phyloP scores from a whole-genome alignment of 306 rosid genomes.

The Dryas drummondii region DNA sequence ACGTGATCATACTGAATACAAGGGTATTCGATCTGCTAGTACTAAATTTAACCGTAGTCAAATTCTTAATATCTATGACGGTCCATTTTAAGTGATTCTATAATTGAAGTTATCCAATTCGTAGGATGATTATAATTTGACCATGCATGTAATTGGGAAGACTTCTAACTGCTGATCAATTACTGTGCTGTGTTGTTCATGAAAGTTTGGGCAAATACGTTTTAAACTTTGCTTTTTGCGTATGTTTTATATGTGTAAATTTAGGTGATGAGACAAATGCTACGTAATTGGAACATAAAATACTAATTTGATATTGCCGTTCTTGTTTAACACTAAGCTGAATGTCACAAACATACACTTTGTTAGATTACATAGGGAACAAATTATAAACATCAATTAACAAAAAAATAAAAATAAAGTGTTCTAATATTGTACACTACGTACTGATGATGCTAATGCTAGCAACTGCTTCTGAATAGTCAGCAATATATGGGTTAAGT shows the following conservation, averaged over 20 bases:
- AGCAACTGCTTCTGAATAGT: neutral
- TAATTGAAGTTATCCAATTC: neutral
- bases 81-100: too few relatives aligned
- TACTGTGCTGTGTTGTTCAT: neutral
- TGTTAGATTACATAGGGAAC: slow-evolving; percentile 21
- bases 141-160: neutral
- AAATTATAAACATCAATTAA: neutral
- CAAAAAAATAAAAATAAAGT: neutral
- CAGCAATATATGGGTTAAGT: neutral
- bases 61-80: too few relatives aligned
- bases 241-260: too few relatives aligned
- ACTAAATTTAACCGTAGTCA: too few relatives aligned
- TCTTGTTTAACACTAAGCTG: neutral
- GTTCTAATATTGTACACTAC: neutral
- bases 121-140: neutral
- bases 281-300: neutral
- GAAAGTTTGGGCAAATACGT: too few relatives aligned
- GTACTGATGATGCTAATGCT: neutral
- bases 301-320: neutral
- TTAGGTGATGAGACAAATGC: too few relatives aligned
- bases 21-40: too few relatives aligned
- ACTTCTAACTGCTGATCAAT: neutral
- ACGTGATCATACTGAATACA: too few relatives aligned
- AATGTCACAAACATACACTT: neutral
- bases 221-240: too few relatives aligned